Evolutionary conservation across 1,139 yeast species (phyloP), one percentile per base, ranked within the genome.

Genomic region (Protomyces arabidopsidicola): DNA sequence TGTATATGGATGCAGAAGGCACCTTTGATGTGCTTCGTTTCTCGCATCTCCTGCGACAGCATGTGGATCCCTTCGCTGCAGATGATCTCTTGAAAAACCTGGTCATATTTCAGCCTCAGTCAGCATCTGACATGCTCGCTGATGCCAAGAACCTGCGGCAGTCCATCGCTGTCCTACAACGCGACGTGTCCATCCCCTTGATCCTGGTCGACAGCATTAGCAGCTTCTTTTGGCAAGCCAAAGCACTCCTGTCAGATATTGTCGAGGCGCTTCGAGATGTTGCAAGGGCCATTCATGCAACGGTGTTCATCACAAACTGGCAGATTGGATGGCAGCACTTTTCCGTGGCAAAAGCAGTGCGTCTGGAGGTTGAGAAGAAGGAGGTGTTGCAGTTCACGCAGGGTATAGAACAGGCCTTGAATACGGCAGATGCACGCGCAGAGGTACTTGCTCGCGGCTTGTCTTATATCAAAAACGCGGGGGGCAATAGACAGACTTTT

Each of bases 191-290:
- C 12, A 53, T 63, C 18, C 50, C 55, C 4, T 63, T 53, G 22
- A 45, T 63, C 14, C 53, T 57, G 52, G 54, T 63, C 10, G 65
- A 63, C 24, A 45, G 60, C 22, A 38, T 63, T 31, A 53, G 60
- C 6, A 56, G 65, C 31, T 63, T 63, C 45, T 55, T 45, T 22
- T 63, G 65, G 65, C 64, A 63, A 24, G 42, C 55, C 16, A 38
- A 51, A 31, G 42, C 52, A 8, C 52, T 42, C 45, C 42, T 38
- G 42, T 52, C 56, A 14, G 24, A 36, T 31, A 39, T 52, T 20
- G 31, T 52, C 18, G 53, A 51, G 8, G 50, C 42, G 22, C 48
- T 58, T 12, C 55, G 36, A 14, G 35, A 24, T 10, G 16, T 52
- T 2, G 56, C 56, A 8, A n/a, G 10, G 8, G 27, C 12, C 20